A percentile compares a stretch with the other conserved stretches of the same genome.
phyloP scores from a whole-genome alignment of 768 basidiomycete species.

The Dentipellis fragilis region DNA sequence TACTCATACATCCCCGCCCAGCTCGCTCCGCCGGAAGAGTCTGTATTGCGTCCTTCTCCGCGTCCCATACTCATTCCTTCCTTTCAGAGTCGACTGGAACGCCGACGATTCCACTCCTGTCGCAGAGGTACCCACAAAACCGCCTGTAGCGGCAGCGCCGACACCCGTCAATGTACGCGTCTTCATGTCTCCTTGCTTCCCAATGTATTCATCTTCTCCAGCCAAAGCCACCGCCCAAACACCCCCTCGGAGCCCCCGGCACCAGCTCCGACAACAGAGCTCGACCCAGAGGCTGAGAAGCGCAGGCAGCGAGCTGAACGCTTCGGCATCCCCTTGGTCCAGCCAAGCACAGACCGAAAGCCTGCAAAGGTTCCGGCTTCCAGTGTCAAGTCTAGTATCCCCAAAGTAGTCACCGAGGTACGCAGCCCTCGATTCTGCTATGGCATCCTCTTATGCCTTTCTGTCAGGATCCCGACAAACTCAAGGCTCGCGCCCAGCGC shows the following conservation, averaged over 20 bases:
- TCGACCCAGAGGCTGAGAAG: constrained; percentile 44
- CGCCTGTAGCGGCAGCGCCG: neutral
- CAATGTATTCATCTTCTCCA: neutral
- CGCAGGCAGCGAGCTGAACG: constrained; percentile 54
- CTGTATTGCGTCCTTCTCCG: constrained; percentile 7
- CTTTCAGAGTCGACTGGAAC: neutral
- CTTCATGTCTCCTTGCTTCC: neutral
- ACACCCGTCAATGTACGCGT: neutral
- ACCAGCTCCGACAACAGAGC: constrained; percentile 10
- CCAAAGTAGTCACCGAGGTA: neutral
- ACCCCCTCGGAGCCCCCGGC: neutral
- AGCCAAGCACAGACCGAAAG: constrained; percentile 24
- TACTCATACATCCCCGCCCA: constrained; percentile 14
- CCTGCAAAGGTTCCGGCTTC: constrained; percentile 6
- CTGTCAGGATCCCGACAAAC: constrained; percentile 26
- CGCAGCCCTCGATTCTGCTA: neutral
- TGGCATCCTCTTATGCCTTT: neutral
- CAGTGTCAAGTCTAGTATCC: too few species aligned
- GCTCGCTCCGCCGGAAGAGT: constrained; percentile 25
- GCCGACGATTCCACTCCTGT: too few species aligned
- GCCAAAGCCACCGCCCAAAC: neutral
- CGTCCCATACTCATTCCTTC: neutral
- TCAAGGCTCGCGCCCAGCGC: constrained; percentile 42
- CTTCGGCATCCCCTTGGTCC: constrained; percentile 59
- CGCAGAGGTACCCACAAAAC: too few species aligned